Evolutionary conservation across 2,329 filamentous ascomycete genomes (phyloP).

Genomic region (Hypoxylon sp.): DNA sequence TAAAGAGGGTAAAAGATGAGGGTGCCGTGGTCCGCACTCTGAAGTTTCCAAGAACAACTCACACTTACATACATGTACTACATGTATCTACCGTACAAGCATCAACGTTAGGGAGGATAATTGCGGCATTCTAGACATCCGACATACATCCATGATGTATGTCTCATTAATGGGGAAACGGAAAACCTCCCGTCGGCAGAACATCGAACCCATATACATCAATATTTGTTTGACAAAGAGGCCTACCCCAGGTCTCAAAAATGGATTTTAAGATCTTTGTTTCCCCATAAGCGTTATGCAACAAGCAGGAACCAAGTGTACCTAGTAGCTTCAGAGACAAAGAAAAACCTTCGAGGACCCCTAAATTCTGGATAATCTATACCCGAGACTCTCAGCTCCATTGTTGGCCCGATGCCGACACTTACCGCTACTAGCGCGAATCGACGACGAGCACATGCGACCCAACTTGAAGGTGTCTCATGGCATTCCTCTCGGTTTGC

Average conservation of each 20-base stretch:
- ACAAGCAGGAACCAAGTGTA: slow-evolving; percentile 14
- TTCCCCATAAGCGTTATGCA: background rate
- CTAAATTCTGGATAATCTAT: slow-evolving; percentile 13
- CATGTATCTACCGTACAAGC: background rate
- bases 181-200: background rate
- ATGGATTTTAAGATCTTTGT: slow-evolving; percentile 6
- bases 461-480: background rate
- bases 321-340: background rate
- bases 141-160: too few relatives aligned
- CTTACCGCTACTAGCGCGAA: slow-evolving; percentile 31
- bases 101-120: background rate
- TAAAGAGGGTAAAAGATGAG: background rate
- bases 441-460: slow-evolving; percentile 24
- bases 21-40: slow-evolving; percentile 6
- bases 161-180: background rate
- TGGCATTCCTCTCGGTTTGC: slow-evolving; percentile 24
- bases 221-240: background rate
- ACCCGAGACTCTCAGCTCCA: background rate
- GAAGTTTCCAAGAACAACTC: slow-evolving; percentile 20
- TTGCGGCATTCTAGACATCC: background rate
- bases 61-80: slow-evolving; percentile 1
- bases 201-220: background rate
- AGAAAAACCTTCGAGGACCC: slow-evolving; percentile 18
- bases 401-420: slow-evolving; percentile 34
- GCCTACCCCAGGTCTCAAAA: slow-evolving; percentile 1